Evolutionary conservation across 192 early-diverging fungal genomes (phyloP), one percentile per base, ranked within the genome.

Genomic region (Kickxella alabastrina): DNA sequence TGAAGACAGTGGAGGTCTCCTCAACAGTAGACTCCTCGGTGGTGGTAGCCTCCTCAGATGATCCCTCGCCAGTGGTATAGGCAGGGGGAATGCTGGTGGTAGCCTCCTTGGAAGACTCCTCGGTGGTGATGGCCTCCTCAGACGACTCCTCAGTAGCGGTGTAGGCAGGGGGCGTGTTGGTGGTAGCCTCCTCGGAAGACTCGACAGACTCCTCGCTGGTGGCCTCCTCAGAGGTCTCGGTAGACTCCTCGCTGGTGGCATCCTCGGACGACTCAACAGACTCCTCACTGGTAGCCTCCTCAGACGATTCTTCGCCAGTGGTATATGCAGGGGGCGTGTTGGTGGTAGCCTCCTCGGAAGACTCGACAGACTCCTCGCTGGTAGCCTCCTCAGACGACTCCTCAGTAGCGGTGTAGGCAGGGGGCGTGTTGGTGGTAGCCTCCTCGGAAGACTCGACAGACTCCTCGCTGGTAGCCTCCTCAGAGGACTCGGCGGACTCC

Each of bases 211-310:
- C 54, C 35, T 57, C 54, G 13, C 19, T 40, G 18, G 56, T 31
- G 17, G 36, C 46, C 46, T 62, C 45, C n/a, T 25, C 45, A 12
- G 45, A 31, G 21, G 45, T 47, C 26, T 47, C 26, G 28, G 29
- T 19, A 10, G 45, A 28, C 4, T 24, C 45, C 29, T 34, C 62
- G 32, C 28, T 57, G 45, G 55, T 25, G 31, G 31, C 12, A 6
- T 32, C 31, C 12, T 32, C 31, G 31, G 31, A n/a, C n/a, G n/a
- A n/a, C n/a, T n/a, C 12, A 32, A 12, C 12, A 32, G 31, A 6
- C 57, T 59, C 57, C 26, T 42, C 39, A 31, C 42, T 6, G 40
- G 57, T 52, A 29, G 47, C 28, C 57, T 59, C 48, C 41, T 45
- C 52, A 34, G 49, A 36, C 24, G 51, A 23, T 1, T 9, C 27